Evolutionary conservation across 2,329 filamentous ascomycete species (phyloP).

Genomic region (Phoma herbarum): DNA sequence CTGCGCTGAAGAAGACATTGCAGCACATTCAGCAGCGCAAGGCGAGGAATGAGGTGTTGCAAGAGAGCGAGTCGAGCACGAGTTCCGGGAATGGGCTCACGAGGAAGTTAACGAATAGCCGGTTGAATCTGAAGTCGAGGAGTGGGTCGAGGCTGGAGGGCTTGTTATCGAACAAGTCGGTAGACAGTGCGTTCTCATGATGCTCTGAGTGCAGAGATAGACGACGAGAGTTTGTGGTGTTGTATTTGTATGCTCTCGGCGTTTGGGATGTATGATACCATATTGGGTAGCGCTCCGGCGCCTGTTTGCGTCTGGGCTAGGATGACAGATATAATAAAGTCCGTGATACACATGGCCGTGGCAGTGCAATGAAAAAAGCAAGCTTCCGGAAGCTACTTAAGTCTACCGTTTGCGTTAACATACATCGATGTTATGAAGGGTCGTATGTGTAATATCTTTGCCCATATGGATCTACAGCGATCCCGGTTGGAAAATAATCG

Average conservation of each 20-base stretch:
- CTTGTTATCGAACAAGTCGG: slow-evolving; percentile 10
- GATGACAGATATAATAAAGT: background rate
- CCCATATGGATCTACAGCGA: background rate
- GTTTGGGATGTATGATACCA: slow-evolving; percentile 19
- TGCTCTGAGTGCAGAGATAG: background rate
- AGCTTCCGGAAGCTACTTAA: background rate
- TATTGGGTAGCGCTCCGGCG: background rate
- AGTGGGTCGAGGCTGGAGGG: slow-evolving; percentile 12
- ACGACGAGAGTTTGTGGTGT: background rate
- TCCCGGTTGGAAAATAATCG: background rate
- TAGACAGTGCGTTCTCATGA: slow-evolving; percentile 11
- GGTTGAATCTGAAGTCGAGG: slow-evolving; percentile 13
- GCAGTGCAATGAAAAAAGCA: background rate
- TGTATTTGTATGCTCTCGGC: slow-evolving; percentile 1
- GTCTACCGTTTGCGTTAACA: background rate
- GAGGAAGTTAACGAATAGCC: slow-evolving; percentile 16
- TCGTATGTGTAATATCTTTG: background rate
- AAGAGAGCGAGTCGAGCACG: slow-evolving; percentile 21
- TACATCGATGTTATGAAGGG: background rate
- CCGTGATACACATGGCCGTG: background rate
- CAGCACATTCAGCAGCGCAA: slow-evolving; percentile 44
- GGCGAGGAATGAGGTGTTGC: slow-evolving; percentile 40
- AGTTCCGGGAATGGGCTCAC: slow-evolving; percentile 12
- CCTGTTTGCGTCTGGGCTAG: background rate
- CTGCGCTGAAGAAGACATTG: slow-evolving; percentile 48